Percentiles rank a stretch among this genome's conserved stretches.
These are phyloP conservation scores for Cerrena zonata DNA, from an alignment of 1,284 basidiomycete genomes.

Conservation along the genomic window DNA sequence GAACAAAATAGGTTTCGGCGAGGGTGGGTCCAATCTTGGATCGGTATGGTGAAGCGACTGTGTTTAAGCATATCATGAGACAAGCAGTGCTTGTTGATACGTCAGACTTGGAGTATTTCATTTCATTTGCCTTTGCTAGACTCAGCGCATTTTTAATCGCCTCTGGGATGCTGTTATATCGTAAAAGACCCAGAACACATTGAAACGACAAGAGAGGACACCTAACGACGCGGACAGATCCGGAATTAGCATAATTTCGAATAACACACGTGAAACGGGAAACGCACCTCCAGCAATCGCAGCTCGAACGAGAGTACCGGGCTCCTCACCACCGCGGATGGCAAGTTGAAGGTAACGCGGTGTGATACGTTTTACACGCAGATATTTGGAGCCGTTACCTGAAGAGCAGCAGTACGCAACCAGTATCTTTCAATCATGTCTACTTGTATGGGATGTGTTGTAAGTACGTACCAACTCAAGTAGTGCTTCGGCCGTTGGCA, in stretches of 20 bases:
- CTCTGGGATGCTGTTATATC: no score
- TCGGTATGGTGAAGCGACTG: no score
- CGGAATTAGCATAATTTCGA: neutral
- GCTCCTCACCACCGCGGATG: constrained; percentile 93
- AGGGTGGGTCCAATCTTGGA: no score
- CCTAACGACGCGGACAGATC: constrained; percentile 45
- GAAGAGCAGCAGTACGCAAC: neutral
- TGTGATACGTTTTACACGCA: constrained; percentile 93
- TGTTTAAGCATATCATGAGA: no score
- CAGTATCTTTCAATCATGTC: no score
- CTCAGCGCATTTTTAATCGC: no score
- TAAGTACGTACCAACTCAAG: constrained; percentile 78
- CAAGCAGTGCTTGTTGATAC: no score
- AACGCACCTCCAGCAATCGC: constrained; percentile 54
- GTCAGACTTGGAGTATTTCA: no score
- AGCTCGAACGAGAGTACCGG: constrained; percentile 68
- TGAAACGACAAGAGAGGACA: constrained; percentile 82
- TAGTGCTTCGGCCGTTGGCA: constrained; percentile 88
- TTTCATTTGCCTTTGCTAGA: no score
- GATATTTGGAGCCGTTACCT: constrained; percentile 96
- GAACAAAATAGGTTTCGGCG: no score
- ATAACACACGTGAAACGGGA: neutral
- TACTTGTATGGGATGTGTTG: no score
- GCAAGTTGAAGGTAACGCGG: constrained; percentile 89
- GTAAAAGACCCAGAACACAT: neutral